phyloP scores from a whole-genome alignment of 768 basidiomycete species.

The Candolleomyces eurysporus region DNA sequence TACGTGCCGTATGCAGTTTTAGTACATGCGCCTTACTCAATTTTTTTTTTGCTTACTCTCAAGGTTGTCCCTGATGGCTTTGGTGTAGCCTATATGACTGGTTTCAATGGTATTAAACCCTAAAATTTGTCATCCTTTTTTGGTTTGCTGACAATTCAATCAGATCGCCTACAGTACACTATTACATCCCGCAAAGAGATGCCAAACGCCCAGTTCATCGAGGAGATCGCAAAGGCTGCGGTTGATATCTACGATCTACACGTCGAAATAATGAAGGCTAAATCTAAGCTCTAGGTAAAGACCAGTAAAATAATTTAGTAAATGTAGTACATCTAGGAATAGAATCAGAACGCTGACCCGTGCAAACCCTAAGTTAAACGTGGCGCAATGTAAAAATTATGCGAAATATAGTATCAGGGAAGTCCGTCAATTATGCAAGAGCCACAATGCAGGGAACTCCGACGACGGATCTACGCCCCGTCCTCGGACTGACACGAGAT shows the following conservation, averaged over 20 bases:
- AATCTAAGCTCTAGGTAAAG: constrained; percentile 33
- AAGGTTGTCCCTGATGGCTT: constrained; percentile 92
- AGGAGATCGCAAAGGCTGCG: constrained; percentile 61
- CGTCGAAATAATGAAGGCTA: constrained; percentile 18
- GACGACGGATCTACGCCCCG: neutral
- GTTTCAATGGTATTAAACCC: constrained; percentile 61
- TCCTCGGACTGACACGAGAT: neutral
- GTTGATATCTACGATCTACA: constrained; percentile 72
- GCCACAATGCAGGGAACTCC: too few species aligned
- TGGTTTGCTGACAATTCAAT: neutral
- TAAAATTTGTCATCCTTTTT: neutral
- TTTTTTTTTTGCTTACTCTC: neutral
- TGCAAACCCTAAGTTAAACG: too few species aligned
- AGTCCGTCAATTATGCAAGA: too few species aligned
- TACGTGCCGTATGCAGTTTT: constrained; percentile 18
- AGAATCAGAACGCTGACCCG: too few species aligned
- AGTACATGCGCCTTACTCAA: neutral
- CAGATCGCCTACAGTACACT: constrained; percentile 82
- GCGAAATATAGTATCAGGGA: too few species aligned
- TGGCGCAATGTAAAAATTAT: too few species aligned
- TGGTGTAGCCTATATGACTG: constrained; percentile 94
- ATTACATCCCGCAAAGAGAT: constrained; percentile 84
- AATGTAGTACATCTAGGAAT: too few species aligned
- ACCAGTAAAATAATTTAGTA: neutral
- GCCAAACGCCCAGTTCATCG: constrained; percentile 72